Evolutionary conservation across 306 rosid genomes (phyloP).

Genomic region (Prinsepia uniflora): DNA sequence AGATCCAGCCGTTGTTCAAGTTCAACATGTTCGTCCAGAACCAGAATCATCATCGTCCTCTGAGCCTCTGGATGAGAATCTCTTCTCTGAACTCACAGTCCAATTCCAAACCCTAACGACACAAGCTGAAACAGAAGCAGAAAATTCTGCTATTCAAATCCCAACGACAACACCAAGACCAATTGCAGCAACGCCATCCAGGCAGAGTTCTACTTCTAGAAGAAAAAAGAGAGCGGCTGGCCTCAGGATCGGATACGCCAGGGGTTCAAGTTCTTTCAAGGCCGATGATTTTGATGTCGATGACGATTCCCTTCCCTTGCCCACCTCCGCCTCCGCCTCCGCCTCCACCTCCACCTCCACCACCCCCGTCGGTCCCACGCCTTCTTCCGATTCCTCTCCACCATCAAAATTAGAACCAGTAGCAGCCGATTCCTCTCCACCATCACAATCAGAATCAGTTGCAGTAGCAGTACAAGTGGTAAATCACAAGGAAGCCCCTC

Average conservation of each 20-base stretch:
- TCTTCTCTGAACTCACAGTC: conserved; percentile 73
- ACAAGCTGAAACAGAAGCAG: not conserved
- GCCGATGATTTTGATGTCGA: not conserved
- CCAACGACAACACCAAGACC: not conserved
- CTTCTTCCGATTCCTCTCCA: not conserved
- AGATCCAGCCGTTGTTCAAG: not conserved
- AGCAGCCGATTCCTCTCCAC: not conserved
- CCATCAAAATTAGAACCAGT: not conserved
- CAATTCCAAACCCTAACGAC: conserved; percentile 6
- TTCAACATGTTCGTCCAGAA: not conserved
- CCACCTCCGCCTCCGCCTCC: not conserved
- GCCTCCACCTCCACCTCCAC: not conserved
- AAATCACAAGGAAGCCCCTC: conserved; percentile 7
- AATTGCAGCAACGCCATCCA: conserved; percentile 1
- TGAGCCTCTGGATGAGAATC: conserved; percentile 76
- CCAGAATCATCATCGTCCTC: conserved; percentile 23
- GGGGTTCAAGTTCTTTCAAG: conserved; percentile 28
- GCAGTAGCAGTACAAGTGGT: not conserved
- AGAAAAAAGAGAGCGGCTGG: conserved; percentile 64
- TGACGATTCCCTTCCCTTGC: not conserved
- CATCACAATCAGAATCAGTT: not conserved
- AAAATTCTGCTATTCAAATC: not conserved
- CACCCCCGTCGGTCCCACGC: not conserved
- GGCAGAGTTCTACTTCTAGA: conserved; percentile 47
- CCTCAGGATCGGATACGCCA: conserved; percentile 67